These are phyloP conservation scores for Alectoria sarmentosa DNA, from an alignment of 495 filamentous ascomycete genomes.

Conservation along the genomic window DNA sequence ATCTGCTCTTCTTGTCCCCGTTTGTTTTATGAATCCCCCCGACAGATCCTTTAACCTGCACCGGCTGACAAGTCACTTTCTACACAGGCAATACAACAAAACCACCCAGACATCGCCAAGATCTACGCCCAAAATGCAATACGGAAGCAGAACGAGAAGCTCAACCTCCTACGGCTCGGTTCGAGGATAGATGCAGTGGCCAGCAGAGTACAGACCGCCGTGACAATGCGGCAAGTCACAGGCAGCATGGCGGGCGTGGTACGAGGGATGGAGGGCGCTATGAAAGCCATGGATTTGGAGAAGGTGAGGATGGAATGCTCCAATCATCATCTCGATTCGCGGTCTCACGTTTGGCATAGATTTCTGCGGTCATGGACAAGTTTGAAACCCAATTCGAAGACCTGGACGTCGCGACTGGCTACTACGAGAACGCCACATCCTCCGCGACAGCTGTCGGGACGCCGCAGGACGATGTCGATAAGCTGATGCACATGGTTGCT, in stretches of 20 bases:
- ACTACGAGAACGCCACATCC: conserved; percentile 77
- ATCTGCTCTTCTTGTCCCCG: conserved; percentile 3
- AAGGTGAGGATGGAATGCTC: too few species aligned
- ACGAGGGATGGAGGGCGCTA: conserved; percentile 56
- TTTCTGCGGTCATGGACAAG: conserved; percentile 61
- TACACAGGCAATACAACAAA: conserved; percentile 48
- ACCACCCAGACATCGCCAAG: conserved; percentile 69
- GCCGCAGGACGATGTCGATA: conserved; percentile 77
- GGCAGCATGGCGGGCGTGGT: conserved; percentile 59
- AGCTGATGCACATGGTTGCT: conserved; percentile 69
- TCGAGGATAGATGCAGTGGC: conserved; percentile 57
- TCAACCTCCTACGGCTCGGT: conserved; percentile 54
- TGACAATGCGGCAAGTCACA: conserved; percentile 59
- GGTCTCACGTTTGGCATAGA: conserved; percentile 29
- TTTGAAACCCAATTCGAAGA: conserved; percentile 82
- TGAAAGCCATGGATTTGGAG: conserved; percentile 41
- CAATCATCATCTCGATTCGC: too few species aligned
- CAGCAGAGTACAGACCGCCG: conserved; percentile 56
- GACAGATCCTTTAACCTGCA: too few species aligned
- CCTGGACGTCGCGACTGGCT: conserved; percentile 71
- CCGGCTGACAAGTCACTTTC: neutral
- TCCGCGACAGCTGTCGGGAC: conserved; percentile 66
- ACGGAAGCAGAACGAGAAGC: conserved; percentile 64
- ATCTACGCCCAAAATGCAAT: conserved; percentile 82
- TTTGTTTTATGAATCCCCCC: too few species aligned